phyloP scores from a whole-genome alignment of 345 rosid genomes.

The Eucalyptus pauciflora region DNA sequence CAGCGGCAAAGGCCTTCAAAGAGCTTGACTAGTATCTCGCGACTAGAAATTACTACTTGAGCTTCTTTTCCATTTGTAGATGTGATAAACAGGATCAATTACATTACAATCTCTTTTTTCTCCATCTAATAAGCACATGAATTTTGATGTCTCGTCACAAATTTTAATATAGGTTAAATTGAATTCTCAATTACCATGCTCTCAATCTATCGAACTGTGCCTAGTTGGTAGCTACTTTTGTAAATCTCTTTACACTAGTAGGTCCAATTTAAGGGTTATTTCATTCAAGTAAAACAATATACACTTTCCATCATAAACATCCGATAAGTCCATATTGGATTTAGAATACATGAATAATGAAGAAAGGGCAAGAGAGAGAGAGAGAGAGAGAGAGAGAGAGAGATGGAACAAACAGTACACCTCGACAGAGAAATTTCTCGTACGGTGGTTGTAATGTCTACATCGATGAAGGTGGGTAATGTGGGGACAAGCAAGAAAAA shows the following conservation, averaged over 20 bases:
- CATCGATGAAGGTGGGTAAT: neutral
- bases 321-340: neutral
- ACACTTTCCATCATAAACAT: neutral
- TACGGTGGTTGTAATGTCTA: neutral
- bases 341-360: neutral
- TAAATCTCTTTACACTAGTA: neutral
- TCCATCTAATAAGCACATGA: rapidly evolving
- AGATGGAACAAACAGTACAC: neutral
- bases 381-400: neutral
- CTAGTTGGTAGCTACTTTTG: neutral
- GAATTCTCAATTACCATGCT: neutral
- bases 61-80: neutral
- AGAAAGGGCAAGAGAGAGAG: neutral
- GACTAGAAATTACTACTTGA: neutral
- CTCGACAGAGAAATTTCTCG: neutral
- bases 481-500: neutral
- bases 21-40: neutral
- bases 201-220: neutral
- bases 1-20: neutral
- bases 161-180: neutral
- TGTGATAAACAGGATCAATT: rapidly evolving
- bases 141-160: neutral
- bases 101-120: neutral
- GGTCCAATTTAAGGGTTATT: neutral
- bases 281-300: neutral